Conservation (phyloP, 495 filamentous ascomycete species). For the Bathelium albidoporum region DNA sequence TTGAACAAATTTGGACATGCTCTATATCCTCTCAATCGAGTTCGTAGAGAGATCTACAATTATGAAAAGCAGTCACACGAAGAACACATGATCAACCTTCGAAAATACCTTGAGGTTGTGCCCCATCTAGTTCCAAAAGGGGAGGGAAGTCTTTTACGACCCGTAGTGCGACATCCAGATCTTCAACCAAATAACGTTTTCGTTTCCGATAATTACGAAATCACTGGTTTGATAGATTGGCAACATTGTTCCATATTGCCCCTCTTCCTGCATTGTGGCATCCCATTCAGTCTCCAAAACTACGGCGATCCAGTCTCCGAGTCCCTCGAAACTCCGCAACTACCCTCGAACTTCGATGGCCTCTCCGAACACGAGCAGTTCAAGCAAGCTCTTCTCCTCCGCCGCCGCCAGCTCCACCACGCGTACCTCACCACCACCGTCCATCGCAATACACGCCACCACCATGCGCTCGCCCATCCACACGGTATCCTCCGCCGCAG, state of each 20-base stretch:
- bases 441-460: constrained; percentile 17
- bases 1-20: constrained; percentile 10
- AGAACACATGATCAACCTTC: constrained; percentile 19
- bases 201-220: constrained; percentile 12
- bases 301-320: constrained; percentile 24
- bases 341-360: constrained; percentile 20
- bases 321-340: constrained; percentile 13
- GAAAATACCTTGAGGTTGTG: constrained; percentile 17
- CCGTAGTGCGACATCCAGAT: background rate
- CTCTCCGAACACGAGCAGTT: constrained; percentile 17
- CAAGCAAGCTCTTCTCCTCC: constrained; percentile 16
- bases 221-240: constrained; percentile 15
- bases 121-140: constrained; percentile 15
- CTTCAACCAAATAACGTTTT: constrained; percentile 9
- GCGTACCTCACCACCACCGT: constrained; percentile 20
- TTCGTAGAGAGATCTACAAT: constrained; percentile 11
- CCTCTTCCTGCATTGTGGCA: constrained; percentile 7
- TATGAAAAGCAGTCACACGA: constrained; percentile 4
- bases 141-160: background rate
- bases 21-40: constrained; percentile 3
- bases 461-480: constrained; percentile 17
- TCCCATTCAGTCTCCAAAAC: constrained; percentile 2
- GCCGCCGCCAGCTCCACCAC: constrained; percentile 26
- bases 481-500: constrained; percentile 18
- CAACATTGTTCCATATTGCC: constrained; percentile 4